A percentile compares a stretch with the other conserved stretches of the same genome.
Conservation (phyloP, 768 basidiomycete species). For the Pisolithus tinctorius region DNA sequence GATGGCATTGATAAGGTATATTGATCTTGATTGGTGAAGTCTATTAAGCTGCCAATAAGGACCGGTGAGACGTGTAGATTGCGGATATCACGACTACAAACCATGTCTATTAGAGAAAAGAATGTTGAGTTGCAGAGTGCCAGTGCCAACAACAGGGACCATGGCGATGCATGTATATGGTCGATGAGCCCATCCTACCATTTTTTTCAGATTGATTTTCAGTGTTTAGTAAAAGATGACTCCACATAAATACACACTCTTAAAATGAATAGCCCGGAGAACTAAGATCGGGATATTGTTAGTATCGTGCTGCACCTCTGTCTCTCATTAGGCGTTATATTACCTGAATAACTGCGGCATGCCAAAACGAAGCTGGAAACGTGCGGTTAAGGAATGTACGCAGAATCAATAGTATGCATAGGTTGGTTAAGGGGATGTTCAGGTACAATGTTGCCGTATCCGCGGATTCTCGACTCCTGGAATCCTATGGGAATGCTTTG, state of each 20-base stretch:
- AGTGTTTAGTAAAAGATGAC: background rate
- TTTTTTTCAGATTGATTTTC: slow-evolving; percentile 1
- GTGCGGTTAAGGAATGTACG: slow-evolving; percentile 13
- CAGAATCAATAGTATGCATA: slow-evolving; percentile 15
- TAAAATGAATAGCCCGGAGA: slow-evolving; percentile 27
- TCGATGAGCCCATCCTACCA: slow-evolving; percentile 16
- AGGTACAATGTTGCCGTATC: slow-evolving; percentile 19
- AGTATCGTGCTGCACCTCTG: background rate
- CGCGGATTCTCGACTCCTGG: slow-evolving; percentile 11
- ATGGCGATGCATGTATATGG: slow-evolving; percentile 1
- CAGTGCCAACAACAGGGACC: slow-evolving; percentile 10
- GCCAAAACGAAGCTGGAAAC: slow-evolving; percentile 21
- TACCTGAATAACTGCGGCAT: slow-evolving; percentile 31
- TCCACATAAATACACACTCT: slow-evolving; percentile 12
- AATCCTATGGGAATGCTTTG: slow-evolving; percentile 11
- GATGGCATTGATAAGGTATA: slow-evolving; percentile 17
- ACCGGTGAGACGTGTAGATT: background rate
- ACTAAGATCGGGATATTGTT: slow-evolving; percentile 14
- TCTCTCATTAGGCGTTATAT: background rate
- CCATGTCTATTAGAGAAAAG: slow-evolving; percentile 18
- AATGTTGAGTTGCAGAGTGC: slow-evolving; percentile 17
- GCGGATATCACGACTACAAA: slow-evolving; percentile 6
- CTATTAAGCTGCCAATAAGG: slow-evolving; percentile 16
- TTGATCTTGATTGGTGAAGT: slow-evolving; percentile 10
- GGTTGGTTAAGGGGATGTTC: slow-evolving; percentile 15